Conservation (phyloP, 306 rosid genomes). For the Clitoria ternatea region DNA sequence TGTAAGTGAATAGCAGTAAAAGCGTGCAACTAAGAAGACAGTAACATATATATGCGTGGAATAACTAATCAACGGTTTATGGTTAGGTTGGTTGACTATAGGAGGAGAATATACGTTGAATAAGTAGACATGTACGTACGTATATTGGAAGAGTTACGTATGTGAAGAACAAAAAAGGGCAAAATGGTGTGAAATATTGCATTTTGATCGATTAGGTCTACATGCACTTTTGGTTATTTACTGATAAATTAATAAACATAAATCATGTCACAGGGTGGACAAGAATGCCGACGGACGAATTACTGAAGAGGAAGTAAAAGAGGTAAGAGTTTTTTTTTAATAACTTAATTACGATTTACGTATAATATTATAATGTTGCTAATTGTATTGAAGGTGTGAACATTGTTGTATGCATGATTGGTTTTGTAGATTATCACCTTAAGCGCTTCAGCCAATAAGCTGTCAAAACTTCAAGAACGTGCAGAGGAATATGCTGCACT, state of each 20-base stretch:
- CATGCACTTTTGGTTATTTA: background rate
- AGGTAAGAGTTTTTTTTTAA: constrained; percentile 56
- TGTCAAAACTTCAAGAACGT: constrained; percentile 69
- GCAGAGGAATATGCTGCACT: constrained; percentile 87
- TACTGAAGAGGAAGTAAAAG: constrained; percentile 69
- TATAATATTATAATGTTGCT: too few species aligned
- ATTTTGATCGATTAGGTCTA: background rate
- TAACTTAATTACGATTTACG: too few species aligned
- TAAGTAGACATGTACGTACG: too few species aligned
- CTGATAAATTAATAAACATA: too few species aligned
- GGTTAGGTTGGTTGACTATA: constrained; percentile 13
- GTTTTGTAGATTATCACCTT: constrained; percentile 60
- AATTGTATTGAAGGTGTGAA: background rate
- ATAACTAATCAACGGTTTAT: background rate
- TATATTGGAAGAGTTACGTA: constrained; percentile 8
- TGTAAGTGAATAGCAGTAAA: background rate
- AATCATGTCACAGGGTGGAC: constrained; percentile 78
- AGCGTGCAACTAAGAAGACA: background rate
- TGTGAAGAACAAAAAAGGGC: too few species aligned
- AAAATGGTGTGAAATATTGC: background rate
- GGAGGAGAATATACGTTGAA: background rate
- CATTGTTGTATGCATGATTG: background rate
- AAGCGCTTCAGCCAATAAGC: constrained; percentile 79
- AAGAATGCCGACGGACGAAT: constrained; percentile 88
- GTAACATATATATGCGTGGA: background rate